Evolutionary conservation across 2,329 filamentous ascomycete genomes (phyloP), one percentile per base, ranked within the genome.

Genomic region (Chrysosporium keratinophilum): DNA sequence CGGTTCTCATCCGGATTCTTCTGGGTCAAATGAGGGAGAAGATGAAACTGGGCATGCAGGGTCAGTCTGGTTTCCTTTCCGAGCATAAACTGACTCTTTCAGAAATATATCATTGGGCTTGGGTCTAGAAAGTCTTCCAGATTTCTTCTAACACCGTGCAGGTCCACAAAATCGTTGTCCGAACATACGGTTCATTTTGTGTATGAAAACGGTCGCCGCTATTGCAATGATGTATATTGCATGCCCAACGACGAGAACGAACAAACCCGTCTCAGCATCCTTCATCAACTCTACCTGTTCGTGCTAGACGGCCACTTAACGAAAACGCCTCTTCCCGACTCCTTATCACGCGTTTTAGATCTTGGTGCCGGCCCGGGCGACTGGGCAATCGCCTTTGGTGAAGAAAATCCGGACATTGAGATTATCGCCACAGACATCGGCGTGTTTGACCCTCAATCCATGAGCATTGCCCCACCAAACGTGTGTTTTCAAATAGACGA

Each of bases 171-270:
- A 52, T 71, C 68, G 12, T 60, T 64, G 55, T 62, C 64, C 28
- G 62, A 65, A 41, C 57, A 64, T 46, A 60, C 60, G 57, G 71
- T 84, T 33, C 76, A 81, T 62, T 78, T 78, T 58, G 71, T 79
- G 52, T 70, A 77, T 56, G 80, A 84, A 57, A 78, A 85, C 66
- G 79, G 76, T 42, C 78, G 82, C 19, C 75, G 68, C 23, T 78
- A 83, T 59, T 83, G 81, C 63, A 82, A 82, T 61, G 72, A 77
- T 34, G 73, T 74, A 34, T 85, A 84, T 62, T 81, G 74, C 64
- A 82, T 84, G 75, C 82, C 82, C 12, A 84, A 83, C 64, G 82
- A 85, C 61, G 78, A 83, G 44, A 68, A 75, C 44, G 82, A 85
- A 62, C 80, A 84, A 65, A 79, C 80, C 44, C 78, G 82, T 41